Percentiles rank a stretch among this genome's conserved stretches.
Conservation (phyloP, 345 rosid species). For the Citrus inodora region DNA sequence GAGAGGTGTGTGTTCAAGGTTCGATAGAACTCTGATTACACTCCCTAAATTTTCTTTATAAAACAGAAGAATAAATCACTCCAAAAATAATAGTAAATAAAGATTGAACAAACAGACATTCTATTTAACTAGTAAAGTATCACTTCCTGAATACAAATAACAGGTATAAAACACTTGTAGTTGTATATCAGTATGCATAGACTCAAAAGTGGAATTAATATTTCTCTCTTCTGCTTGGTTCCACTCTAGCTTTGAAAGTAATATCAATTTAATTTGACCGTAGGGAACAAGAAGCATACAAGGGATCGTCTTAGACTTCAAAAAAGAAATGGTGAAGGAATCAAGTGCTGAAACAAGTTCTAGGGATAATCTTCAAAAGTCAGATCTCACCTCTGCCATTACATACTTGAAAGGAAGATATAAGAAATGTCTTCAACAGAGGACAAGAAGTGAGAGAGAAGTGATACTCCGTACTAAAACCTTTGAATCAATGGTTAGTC, state of each 20-base stretch:
- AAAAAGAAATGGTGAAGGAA: slow-evolving; percentile 13
- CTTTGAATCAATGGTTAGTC: slow-evolving; percentile 43
- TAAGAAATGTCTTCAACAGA: not conserved
- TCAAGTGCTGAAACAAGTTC: slow-evolving; percentile 1
- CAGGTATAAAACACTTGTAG: not conserved
- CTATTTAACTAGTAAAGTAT: not conserved
- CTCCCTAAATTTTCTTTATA: not conserved
- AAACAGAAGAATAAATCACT: not conserved
- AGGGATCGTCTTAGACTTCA: slow-evolving; percentile 45
- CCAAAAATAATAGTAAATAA: not conserved
- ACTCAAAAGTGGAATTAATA: not conserved
- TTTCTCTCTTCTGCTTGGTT: not conserved
- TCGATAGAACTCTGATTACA: too few species aligned
- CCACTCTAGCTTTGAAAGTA: not conserved
- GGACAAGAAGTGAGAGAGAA: slow-evolving; percentile 18
- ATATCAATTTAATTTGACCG: not conserved
- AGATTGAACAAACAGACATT: not conserved
- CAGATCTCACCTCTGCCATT: slow-evolving; percentile 4
- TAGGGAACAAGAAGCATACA: slow-evolving; percentile 44
- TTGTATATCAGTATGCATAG: not conserved
- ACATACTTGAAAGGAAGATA: slow-evolving; percentile 19
- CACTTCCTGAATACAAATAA: not conserved
- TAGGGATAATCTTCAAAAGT: slow-evolving; percentile 1
- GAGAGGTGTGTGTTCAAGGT: not conserved
- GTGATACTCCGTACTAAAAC: slow-evolving; percentile 28